These are phyloP conservation scores for Metroxylon sagu DNA, from an alignment of 176 grass and related monocot species.

Conservation along the genomic window DNA sequence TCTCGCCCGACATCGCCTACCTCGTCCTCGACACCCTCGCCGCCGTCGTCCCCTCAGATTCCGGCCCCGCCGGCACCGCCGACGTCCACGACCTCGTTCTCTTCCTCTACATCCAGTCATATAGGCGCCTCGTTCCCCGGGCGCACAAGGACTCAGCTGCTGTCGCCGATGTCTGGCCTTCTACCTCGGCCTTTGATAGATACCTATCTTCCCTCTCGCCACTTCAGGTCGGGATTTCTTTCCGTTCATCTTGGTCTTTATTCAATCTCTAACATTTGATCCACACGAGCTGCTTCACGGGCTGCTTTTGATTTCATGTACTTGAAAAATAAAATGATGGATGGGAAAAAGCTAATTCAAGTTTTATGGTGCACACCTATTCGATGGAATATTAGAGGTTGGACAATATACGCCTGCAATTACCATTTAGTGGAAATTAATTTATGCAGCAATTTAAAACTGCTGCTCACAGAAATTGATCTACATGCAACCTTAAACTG, in stretches of 20 bases:
- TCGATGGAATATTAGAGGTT: too few species aligned
- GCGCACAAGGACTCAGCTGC: slow-evolving; percentile 84
- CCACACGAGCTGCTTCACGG: too few species aligned
- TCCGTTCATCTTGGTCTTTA: not conserved
- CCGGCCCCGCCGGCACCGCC: slow-evolving; percentile 29
- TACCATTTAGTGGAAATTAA: too few species aligned
- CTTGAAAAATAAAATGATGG: too few species aligned
- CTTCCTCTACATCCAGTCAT: slow-evolving; percentile 88
- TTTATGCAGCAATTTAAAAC: too few species aligned
- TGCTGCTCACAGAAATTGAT: too few species aligned
- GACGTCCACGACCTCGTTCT: slow-evolving; percentile 68
- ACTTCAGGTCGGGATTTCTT: slow-evolving; percentile 56
- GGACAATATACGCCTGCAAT: too few species aligned
- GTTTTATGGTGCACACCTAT: too few species aligned
- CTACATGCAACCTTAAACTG: too few species aligned
- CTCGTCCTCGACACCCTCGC: slow-evolving; percentile 69
- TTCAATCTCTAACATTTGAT: not conserved
- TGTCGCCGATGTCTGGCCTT: slow-evolving; percentile 84
- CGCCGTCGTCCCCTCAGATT: slow-evolving; percentile 57
- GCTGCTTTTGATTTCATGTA: too few species aligned
- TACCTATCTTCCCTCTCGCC: slow-evolving; percentile 89
- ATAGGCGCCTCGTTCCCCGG: slow-evolving; percentile 77
- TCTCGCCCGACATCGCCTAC: slow-evolving; percentile 60
- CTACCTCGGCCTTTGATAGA: slow-evolving; percentile 88
- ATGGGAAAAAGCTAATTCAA: too few species aligned